A percentile compares a stretch with the other conserved stretches of the same genome.
Conservation (phyloP, 176 grass and related monocot species). For the Rhynchospora tenuis region DNA sequence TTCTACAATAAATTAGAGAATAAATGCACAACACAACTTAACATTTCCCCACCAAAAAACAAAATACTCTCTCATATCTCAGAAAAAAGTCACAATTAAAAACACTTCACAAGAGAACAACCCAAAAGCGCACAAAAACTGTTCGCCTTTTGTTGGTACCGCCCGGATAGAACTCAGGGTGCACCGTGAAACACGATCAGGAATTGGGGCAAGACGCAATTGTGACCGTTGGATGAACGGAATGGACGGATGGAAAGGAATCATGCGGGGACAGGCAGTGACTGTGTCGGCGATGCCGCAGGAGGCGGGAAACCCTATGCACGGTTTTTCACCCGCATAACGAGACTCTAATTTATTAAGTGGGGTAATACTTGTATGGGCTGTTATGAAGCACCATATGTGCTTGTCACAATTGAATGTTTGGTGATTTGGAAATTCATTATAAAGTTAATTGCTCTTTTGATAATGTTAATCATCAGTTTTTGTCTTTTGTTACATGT, state of each 20-base stretch:
- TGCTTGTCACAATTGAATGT: not conserved
- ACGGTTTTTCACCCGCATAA: constrained; percentile 21
- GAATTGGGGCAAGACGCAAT: constrained; percentile 4
- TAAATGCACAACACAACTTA: not conserved
- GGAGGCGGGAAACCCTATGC: constrained; percentile 27
- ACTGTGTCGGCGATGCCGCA: constrained; percentile 39
- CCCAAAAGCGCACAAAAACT: constrained; percentile 9
- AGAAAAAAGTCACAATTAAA: not conserved
- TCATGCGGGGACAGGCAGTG: not conserved
- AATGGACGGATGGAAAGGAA: constrained; percentile 7
- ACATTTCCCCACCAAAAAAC: constrained; percentile 10
- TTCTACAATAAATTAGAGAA: constrained; percentile 11
- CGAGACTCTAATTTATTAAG: constrained; percentile 13
- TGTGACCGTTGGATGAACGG: not conserved
- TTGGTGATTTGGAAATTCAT: not conserved
- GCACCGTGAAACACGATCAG: constrained; percentile 24
- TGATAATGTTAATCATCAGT: no score
- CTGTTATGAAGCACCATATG: not conserved
- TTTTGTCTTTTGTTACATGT: no score
- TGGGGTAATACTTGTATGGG: not conserved
- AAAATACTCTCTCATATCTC: not conserved
- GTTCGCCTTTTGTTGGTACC: constrained; percentile 7
- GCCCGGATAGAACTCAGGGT: constrained; percentile 3
- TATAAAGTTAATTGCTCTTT: not conserved
- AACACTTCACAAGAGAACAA: not conserved